Evolutionary conservation across 805 yeast genomes (phyloP), one percentile per base, ranked within the genome.

Genomic region (Hanseniaspora lachancei): DNA sequence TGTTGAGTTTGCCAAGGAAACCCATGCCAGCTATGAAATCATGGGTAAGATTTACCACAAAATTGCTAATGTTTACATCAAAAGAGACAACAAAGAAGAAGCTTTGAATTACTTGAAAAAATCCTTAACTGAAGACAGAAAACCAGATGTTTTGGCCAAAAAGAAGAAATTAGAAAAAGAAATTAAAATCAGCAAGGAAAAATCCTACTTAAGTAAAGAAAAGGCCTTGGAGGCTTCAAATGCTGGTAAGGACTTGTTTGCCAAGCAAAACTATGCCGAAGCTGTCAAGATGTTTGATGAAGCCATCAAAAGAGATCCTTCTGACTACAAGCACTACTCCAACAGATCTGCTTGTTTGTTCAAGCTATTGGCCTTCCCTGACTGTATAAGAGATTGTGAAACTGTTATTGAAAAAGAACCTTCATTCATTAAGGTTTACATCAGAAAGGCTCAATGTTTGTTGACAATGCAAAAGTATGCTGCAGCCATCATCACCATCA

Each of bases 301-400:
- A 72, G 93, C 93, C 89, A 76, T 91, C 64, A 87, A 89, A 73
- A 85, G 99, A 69, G 89, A 89, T n/a, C 99, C 99, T 57, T 81
- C 81, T 57, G 97, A 93, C 70, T 95, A 95, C 24, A 81, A 96
- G 70, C 97, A 97, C 57, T 93, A 89, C 71, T 89, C 95, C 38
- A 93, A 93, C 75, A 85, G 99, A 72, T 98, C 99, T 54, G 98
- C 98, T 41, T 96, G 96, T 1, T 78, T 85, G 67, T 83, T 95
- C 48, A 93, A 93, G 72, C 79, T 93, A 62, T 80, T 91, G 86
- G 87, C 96, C 13, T 93, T 91, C 85, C 97, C 97, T 20, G 97
- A 91, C 62, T 97, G 95, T 18, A 83, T 93, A 57, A 77, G 78
- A 63, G 99, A 93, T 72, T 89, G 97, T 75, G 86, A 91, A 65